Base-by-base conservation (phyloP, 805 yeast genomes). In the Candida quercuum region DNA sequence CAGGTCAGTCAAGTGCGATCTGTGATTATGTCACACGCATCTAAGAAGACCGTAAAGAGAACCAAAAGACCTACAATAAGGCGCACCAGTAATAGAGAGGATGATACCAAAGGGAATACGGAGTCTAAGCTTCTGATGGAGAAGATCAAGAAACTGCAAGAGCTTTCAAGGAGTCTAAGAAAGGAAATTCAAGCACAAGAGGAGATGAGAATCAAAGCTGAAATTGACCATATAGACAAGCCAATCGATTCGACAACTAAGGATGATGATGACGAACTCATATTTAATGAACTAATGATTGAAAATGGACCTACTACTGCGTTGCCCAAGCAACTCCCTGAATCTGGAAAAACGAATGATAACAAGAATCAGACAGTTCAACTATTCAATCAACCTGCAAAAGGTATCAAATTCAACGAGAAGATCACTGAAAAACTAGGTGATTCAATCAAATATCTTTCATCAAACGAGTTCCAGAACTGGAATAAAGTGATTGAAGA, bases 391-490 rank as follows among this genome's bases (percentile, higher is more conserved):
- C 24, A 31, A 8, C 57, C 58, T 1, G 55, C 60, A 13, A 35
- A 36, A 13, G 53, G 54, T 2, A 43, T 47, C 16, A 19, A 48
- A 4, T 28, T 72, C 3, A 74, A 76, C 0, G 48, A 46, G 1
- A 22, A 58, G 0, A 55, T 73, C 7, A 41, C 56, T 12, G 60
- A 58, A 3, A 59, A 59, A 33, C 48, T 74, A 5, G 77, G 75
- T 0, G 60, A 67, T 18, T 57, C 73, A 0, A 56, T 67, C 1
- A 61, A 55, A 33, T 60, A 57, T 46, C 54, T 73, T 28, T 65
- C 67, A 1, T 59, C 66, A 8, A 61, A 61, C 41, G 58, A 62
- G 5, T 45, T 57, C 35, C 72, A 68, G 41, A 63, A 72, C 45
- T 74, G 79, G 79, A 43, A 48, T 4, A 39, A 59, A 32, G 63